Conservation (phyloP, 169 alveolate genomes). For the Cytauxzoon felis region DNA sequence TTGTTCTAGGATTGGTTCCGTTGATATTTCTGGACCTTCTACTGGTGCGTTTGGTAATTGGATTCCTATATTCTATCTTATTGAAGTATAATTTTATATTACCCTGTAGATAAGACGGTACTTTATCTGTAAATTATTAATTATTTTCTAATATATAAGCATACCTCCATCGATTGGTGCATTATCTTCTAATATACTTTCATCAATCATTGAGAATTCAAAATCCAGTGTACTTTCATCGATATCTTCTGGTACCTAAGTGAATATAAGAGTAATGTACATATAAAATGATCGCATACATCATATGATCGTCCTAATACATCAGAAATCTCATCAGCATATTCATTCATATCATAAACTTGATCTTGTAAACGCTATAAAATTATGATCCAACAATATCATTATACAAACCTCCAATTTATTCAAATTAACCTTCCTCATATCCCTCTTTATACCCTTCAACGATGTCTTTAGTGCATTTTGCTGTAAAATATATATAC, state of each 20-base stretch:
- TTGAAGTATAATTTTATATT: background rate
- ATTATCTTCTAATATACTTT: background rate
- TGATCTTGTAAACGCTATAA: constrained; percentile 24
- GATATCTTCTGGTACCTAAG: background rate
- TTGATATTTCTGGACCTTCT: background rate
- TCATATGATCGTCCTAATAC: constrained; percentile 1
- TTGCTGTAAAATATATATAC: background rate
- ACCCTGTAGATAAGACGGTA: constrained; percentile 18
- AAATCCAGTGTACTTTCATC: constrained; percentile 33
- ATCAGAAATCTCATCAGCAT: constrained; percentile 11
- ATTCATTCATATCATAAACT: constrained; percentile 11
- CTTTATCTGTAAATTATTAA: background rate
- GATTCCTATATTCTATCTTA: background rate
- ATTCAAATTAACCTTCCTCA: background rate
- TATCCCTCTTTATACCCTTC: constrained; percentile 5
- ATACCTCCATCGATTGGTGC: no score
- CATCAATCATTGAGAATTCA: constrained; percentile 22
- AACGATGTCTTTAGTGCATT: constrained; percentile 16
- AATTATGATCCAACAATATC: background rate
- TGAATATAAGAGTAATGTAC: background rate
- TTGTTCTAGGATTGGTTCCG: background rate
- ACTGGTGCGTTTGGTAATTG: background rate
- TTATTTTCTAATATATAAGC: background rate
- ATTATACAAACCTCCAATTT: constrained; percentile 10
- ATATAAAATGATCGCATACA: background rate